A percentile compares a stretch with the other conserved stretches of the same genome.
phyloP scores from a whole-genome alignment of 108 stramenopile genomes.

The Skeletonema tropicum region DNA sequence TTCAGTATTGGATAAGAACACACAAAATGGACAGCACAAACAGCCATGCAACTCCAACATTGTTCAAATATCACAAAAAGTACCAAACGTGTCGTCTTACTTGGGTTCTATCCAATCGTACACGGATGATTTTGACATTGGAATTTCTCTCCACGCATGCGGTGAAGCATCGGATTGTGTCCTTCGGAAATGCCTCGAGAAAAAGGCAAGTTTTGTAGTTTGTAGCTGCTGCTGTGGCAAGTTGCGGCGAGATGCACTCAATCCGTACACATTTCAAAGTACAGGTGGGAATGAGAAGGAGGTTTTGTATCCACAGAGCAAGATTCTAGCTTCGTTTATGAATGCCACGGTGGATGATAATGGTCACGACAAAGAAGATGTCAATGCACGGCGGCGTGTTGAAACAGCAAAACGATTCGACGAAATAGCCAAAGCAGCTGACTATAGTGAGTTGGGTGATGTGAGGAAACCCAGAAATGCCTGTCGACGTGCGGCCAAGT shows the following conservation, averaged over 20 bases:
- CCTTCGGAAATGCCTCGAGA: conserved; percentile 51
- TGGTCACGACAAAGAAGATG: conserved; percentile 2
- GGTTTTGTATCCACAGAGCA: conserved; percentile 72
- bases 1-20: background rate
- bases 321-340: conserved; percentile 34
- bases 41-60: conserved; percentile 2
- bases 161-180: conserved; percentile 80
- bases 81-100: conserved; percentile 65
- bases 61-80: conserved; percentile 13
- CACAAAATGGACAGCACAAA: conserved; percentile 3
- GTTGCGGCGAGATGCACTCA: conserved; percentile 32
- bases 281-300: conserved; percentile 60
- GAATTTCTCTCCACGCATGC: conserved; percentile 71
- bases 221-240: conserved; percentile 85
- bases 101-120: conserved; percentile 65
- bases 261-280: conserved; percentile 79
- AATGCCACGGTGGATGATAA: background rate
- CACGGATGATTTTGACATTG: conserved; percentile 59
- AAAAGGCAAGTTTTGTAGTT: conserved; percentile 53
- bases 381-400: background rate
- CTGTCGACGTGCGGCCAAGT: conserved; percentile 73
- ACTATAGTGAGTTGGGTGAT: conserved; percentile 64
- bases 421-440: conserved; percentile 74
- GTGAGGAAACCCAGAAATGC: conserved; percentile 58
- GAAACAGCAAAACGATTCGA: conserved; percentile 57